Evolutionary conservation across 1,284 basidiomycete genomes (phyloP).

Genomic region (Melampsora larici-populina): DNA sequence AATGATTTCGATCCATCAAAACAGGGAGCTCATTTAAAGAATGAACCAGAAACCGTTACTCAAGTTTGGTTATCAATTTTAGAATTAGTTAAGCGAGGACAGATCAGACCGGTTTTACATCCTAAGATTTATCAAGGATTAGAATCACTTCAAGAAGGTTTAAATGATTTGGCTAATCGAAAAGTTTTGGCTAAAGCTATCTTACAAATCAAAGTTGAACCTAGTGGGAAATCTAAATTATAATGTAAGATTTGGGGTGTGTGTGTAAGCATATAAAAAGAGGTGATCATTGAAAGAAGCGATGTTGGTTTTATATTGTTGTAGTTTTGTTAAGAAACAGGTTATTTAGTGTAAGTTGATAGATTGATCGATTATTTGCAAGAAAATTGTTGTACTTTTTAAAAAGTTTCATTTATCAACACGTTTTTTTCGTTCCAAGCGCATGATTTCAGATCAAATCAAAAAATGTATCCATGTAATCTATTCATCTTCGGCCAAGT

Average conservation of each 20-base stretch:
- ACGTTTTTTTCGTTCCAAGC: no score
- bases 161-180: slow-evolving; percentile 63
- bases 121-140: slow-evolving; percentile 59
- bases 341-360: no score
- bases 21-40: slow-evolving; percentile 58
- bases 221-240: slow-evolving; percentile 15
- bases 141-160: slow-evolving; percentile 61
- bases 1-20: slow-evolving; percentile 15
- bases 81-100: slow-evolving; percentile 56
- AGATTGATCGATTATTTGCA: no score
- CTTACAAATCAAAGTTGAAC: slow-evolving; percentile 60
- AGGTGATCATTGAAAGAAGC: no score
- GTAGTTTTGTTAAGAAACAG: no score
- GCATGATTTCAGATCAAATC: no score
- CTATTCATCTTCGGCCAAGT: no score
- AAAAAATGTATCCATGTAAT: no score
- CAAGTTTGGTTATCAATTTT: slow-evolving; percentile 73
- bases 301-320: no score
- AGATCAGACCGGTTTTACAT: slow-evolving; percentile 32
- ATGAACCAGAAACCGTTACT: slow-evolving; percentile 66
- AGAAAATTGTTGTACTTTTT: no score
- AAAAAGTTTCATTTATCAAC: no score
- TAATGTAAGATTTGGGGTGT: neutral
- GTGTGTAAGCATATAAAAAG: no score
- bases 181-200: slow-evolving; percentile 92